phyloP scores from a whole-genome alignment of 2,329 filamentous ascomycete genomes.

The Dactylella cylindrospora region DNA sequence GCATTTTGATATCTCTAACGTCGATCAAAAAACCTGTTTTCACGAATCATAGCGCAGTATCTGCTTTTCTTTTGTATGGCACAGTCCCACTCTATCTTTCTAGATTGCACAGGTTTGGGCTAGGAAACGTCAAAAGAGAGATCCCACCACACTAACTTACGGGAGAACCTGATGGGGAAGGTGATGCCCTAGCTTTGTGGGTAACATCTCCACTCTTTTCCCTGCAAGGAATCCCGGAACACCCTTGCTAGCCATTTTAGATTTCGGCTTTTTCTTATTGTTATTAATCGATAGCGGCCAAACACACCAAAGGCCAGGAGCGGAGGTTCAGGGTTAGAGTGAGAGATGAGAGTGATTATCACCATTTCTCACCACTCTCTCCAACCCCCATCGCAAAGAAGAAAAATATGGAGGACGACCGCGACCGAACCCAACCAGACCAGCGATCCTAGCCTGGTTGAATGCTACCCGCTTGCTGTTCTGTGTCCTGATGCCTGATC shows the following conservation, averaged over 20 bases:
- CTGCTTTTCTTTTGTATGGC: too few relatives aligned
- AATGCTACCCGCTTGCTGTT: slow-evolving; percentile 18
- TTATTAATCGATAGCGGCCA: slow-evolving; percentile 37
- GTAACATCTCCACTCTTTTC: slow-evolving; percentile 8
- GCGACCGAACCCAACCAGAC: slow-evolving; percentile 18
- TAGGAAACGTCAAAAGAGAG: background rate
- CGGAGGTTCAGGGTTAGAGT: slow-evolving; percentile 40
- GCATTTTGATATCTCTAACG: background rate
- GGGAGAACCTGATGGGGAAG: slow-evolving; percentile 36
- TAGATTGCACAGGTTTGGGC: background rate
- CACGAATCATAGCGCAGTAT: background rate
- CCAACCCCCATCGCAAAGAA: slow-evolving; percentile 16
- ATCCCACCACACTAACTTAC: slow-evolving; percentile 21
- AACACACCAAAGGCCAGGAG: slow-evolving; percentile 32
- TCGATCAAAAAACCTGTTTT: background rate
- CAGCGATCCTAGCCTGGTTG: slow-evolving; percentile 13
- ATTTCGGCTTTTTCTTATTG: too few relatives aligned
- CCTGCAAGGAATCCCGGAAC: slow-evolving; percentile 16
- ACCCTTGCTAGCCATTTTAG: slow-evolving; percentile 31
- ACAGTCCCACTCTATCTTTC: background rate
- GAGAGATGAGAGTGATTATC: too few relatives aligned
- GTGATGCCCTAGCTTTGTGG: slow-evolving; percentile 25
- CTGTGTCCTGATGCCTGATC: slow-evolving; percentile 41
- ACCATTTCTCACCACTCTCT: slow-evolving; percentile 27
- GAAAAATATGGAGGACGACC: too few relatives aligned